Conservation (phyloP, 2,329 filamentous ascomycete genomes). For the Xylariaceae sp. region DNA sequence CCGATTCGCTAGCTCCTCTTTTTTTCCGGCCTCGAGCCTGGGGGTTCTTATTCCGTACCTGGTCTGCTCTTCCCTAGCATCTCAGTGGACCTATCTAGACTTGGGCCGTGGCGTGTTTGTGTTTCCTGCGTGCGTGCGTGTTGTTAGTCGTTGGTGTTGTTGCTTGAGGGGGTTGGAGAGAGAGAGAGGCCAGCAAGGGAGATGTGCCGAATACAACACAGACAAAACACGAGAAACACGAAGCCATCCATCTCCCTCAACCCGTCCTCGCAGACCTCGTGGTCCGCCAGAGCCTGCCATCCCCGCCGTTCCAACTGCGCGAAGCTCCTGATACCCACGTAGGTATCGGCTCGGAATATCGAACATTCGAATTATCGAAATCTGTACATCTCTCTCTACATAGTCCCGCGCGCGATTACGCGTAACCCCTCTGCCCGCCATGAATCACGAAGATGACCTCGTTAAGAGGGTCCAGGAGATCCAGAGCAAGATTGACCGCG, state of each 20-base stretch:
- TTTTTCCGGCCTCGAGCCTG: background rate
- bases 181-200: slow-evolving; percentile 8
- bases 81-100: background rate
- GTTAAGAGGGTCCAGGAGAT: slow-evolving; percentile 52
- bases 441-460: slow-evolving; percentile 20
- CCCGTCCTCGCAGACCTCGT: background rate
- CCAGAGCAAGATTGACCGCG: slow-evolving; percentile 94
- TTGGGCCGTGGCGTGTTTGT: slow-evolving; percentile 14
- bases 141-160: slow-evolving; percentile 1
- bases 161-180: slow-evolving; percentile 12
- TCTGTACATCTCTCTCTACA: slow-evolving; percentile 12
- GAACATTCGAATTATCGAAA: background rate
- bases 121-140: slow-evolving; percentile 7
- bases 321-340: slow-evolving; percentile 3
- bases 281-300: slow-evolving; percentile 4
- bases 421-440: slow-evolving; percentile 27
- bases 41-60: background rate
- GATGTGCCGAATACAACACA: slow-evolving; percentile 15
- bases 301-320: slow-evolving; percentile 8
- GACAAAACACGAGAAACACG: slow-evolving; percentile 9
- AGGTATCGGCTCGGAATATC: slow-evolving; percentile 7
- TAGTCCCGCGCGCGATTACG: slow-evolving; percentile 35
- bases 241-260: slow-evolving; percentile 1
- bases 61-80: slow-evolving; percentile 3
- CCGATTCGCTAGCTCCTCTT: background rate